phyloP scores from a whole-genome alignment of 2,329 filamentous ascomycete species.

The Hypomyces perniciosus region DNA sequence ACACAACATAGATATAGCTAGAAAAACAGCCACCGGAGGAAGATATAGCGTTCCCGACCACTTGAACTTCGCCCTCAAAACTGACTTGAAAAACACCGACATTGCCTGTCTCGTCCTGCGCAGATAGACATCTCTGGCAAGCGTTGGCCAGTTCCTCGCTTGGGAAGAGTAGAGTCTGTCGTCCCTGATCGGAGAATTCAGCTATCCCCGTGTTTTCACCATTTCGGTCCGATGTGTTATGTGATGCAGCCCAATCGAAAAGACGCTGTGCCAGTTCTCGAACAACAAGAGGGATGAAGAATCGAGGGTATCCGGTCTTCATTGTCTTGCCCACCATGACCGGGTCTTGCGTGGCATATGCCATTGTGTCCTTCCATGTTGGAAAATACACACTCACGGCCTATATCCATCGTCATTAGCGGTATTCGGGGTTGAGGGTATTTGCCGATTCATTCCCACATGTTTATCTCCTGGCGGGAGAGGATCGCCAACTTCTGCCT shows the following conservation, averaged over 20 bases:
- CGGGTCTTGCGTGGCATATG: conserved; percentile 20
- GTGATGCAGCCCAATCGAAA: conserved; percentile 14
- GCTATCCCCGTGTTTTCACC: not conserved
- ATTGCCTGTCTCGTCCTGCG: not conserved
- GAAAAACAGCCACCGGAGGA: not conserved
- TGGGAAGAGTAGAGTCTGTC: conserved; percentile 13
- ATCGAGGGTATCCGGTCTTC: conserved; percentile 24
- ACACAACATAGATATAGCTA: conserved; percentile 15
- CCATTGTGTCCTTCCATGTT: conserved; percentile 21
- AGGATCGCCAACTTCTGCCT: conserved; percentile 15
- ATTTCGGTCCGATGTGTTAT: too few relatives aligned
- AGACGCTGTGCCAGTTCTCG: conserved; percentile 16
- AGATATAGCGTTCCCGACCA: not conserved
- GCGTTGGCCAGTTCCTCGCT: conserved; percentile 11
- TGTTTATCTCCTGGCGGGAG: conserved; percentile 23
- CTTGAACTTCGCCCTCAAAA: conserved; percentile 11
- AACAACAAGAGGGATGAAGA: conserved; percentile 21
- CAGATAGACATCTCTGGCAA: conserved; percentile 17
- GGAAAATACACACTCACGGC: conserved; percentile 27
- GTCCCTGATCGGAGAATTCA: not conserved
- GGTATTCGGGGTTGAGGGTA: not conserved
- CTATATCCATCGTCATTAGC: conserved; percentile 10
- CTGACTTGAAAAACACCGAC: conserved; percentile 4
- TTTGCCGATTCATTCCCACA: conserved; percentile 14
- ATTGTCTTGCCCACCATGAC: conserved; percentile 16